Percentiles rank a stretch among this genome's conserved stretches.
Conservation (phyloP, 495 filamentous ascomycete species). For the Aspergillus bridgeri region DNA sequence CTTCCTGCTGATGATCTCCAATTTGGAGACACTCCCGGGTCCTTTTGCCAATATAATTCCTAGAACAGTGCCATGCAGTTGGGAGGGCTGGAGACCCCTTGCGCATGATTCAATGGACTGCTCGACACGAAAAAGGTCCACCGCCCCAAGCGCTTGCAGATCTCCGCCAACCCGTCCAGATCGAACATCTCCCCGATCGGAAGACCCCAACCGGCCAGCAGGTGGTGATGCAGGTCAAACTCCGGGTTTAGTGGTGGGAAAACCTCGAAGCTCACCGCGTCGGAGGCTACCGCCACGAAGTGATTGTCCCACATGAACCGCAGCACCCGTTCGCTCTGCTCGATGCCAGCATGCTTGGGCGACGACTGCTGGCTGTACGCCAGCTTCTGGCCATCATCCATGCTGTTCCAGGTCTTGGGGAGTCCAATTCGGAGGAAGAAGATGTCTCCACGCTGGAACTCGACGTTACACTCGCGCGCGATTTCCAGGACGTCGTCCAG, state of each 20-base stretch:
- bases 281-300: conserved; percentile 63
- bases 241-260: conserved; percentile 52
- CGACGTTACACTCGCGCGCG: conserved; percentile 56
- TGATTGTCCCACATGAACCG: conserved; percentile 69
- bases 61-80: conserved; percentile 50
- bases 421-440: conserved; percentile 73
- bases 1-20: too few species aligned
- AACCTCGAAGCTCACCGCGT: conserved; percentile 64
- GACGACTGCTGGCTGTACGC: conserved; percentile 36
- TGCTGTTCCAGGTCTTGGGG: conserved; percentile 40
- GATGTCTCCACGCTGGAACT: conserved; percentile 59
- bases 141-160: conserved; percentile 51
- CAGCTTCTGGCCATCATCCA: conserved; percentile 35
- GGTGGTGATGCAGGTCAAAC: conserved; percentile 59
- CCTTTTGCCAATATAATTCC: neutral
- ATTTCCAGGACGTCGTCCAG: conserved; percentile 47
- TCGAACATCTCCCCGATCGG: conserved; percentile 68
- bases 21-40: too few species aligned
- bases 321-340: conserved; percentile 62
- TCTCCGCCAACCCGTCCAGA: conserved; percentile 52
- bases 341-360: conserved; percentile 55
- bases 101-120: conserved; percentile 54
- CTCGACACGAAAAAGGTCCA: conserved; percentile 74
- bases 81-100: conserved; percentile 44
- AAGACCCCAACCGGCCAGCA: conserved; percentile 64